A percentile compares a stretch with the other conserved stretches of the same genome.
Conservation (phyloP, 2,329 filamentous ascomycete genomes). For the Colletotrichum neosansevieriae region DNA sequence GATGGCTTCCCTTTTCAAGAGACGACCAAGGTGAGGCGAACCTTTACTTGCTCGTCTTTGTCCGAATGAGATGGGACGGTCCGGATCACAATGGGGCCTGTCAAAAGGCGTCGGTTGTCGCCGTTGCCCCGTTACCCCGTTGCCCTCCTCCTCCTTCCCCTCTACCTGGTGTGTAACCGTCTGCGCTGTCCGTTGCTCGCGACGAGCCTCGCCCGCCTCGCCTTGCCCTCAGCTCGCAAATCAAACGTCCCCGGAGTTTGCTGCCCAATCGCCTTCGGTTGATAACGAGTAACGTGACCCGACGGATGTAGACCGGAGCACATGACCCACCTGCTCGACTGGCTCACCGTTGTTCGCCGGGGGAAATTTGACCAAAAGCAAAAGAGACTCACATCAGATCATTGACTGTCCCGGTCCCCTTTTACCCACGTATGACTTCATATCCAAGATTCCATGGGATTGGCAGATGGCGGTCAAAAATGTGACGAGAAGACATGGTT, state of each 20-base stretch:
- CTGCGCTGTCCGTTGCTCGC: constrained; percentile 29
- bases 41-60: not conserved
- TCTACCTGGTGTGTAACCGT: constrained; percentile 27
- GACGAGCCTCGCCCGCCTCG: constrained; percentile 39
- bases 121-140: constrained; percentile 19
- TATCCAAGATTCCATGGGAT: constrained; percentile 11
- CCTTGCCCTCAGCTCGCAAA: constrained; percentile 40
- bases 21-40: constrained; percentile 12
- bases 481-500: constrained; percentile 40
- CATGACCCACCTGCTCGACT: constrained; percentile 37
- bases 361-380: constrained; percentile 17
- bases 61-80: constrained; percentile 28
- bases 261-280: constrained; percentile 36
- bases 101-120: constrained; percentile 10
- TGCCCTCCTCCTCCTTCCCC: constrained; percentile 10
- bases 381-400: constrained; percentile 5
- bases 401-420: constrained; percentile 8
- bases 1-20: constrained; percentile 7
- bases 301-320: constrained; percentile 19
- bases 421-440: constrained; percentile 36
- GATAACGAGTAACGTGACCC: constrained; percentile 34
- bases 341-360: constrained; percentile 25
- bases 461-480: constrained; percentile 38
- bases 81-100: constrained; percentile 26
- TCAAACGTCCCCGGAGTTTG: constrained; percentile 23